Base-by-base conservation (phyloP, 1,139 yeast genomes). In the Oligophagozyma castellii region DNA sequence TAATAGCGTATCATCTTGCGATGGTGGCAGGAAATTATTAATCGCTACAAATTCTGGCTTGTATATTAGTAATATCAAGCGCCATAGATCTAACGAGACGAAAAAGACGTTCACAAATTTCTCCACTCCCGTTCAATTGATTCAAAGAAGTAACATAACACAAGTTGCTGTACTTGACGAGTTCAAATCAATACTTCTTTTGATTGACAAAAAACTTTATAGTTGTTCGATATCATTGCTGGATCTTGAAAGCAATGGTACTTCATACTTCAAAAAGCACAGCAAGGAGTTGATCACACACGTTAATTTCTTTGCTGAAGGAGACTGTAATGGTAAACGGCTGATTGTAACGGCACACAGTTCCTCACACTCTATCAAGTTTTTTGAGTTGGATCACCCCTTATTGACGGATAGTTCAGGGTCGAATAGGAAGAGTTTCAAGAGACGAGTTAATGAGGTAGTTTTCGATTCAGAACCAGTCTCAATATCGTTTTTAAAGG, bases 31-130 rank as follows among this genome's bases (percentile, higher is more conserved):
- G 39, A 81, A 86, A 53, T 58, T 86, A 40, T 55, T 89, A 27
- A 86, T 81, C 46, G 96, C 96, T 28, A 84, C 96, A 0, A 94
- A 84, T 49, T 68, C 76, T 3, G 98, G 98, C 6, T 74, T 89
- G 5, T 92, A 80, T 66, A 72, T 83, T 27, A 73, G 92, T 27
- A 70, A 68, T 28, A 65, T 72, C 26, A 56, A 59, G 39, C 42
- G 62, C 41, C 55, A 67, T 44, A 44, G 57, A 36, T 49, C 56
- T 40, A 41, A 48, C 33, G 41, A 46, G 35, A 52, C 56, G 5
- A 48, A 53, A 11, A 51, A 62, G 33, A 50, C 50, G 8, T 46
- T 53, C 4, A 70, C 79, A 0, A 70, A 67, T 23, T 75, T 83
- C 27, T 65, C 80, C 3, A 70, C 70, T 35, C 95, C 95, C 2